phyloP scores from a whole-genome alignment of 106 monocot species.

The Apostasia shenzhenica region DNA sequence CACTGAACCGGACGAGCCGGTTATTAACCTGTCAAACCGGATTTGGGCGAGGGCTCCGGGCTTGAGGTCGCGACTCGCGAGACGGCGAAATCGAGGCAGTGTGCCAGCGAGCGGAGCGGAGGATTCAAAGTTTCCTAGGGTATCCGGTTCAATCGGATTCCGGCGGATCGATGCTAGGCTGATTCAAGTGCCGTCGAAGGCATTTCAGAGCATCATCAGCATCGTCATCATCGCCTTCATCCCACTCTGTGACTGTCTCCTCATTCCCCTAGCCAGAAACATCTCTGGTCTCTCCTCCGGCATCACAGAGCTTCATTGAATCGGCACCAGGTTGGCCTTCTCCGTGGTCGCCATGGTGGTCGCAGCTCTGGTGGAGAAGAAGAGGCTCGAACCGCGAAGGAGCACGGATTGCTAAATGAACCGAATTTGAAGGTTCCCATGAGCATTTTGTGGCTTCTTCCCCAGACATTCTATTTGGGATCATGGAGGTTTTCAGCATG shows the following conservation, averaged over 20 bases:
- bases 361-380: conserved; percentile 26
- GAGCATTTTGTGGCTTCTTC: conserved; percentile 27
- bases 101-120: too few species aligned
- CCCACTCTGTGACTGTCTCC: conserved; percentile 33
- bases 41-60: too few species aligned
- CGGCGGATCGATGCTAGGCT: too few species aligned
- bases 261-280: conserved; percentile 29
- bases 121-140: too few species aligned
- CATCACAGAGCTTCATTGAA: conserved; percentile 44
- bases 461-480: conserved; percentile 24
- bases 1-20: too few species aligned
- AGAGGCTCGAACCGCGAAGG: conserved; percentile 19
- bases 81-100: too few species aligned
- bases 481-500: conserved; percentile 20
- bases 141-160: too few species aligned
- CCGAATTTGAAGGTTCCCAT: conserved; percentile 13
- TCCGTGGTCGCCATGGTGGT: conserved; percentile 23
- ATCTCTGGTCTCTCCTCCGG: conserved; percentile 22
- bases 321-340: conserved; percentile 35
- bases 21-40: too few species aligned
- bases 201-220: conserved; percentile 41
- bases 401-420: conserved; percentile 16
- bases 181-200: conserved; percentile 29
- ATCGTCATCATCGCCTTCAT: conserved; percentile 22
- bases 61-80: too few species aligned